Percentiles rank a stretch among this genome's conserved stretches.
Evolutionary conservation across 164 flowering plant genomes (phyloP).

Genomic region (Nelumbo lutea): DNA sequence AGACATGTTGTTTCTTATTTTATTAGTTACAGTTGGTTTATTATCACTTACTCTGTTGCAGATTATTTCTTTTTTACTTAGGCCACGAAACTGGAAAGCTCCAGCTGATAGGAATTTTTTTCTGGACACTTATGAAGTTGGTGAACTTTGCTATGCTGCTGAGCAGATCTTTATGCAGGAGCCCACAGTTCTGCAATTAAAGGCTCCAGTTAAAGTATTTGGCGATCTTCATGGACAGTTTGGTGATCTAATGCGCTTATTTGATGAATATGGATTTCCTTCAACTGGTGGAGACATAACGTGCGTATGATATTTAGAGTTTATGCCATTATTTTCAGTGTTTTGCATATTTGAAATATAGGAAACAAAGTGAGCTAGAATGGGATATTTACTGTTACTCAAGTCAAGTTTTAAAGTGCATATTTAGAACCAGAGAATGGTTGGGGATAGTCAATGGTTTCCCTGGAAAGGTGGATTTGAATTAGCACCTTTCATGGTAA

Average conservation of each 20-base stretch:
- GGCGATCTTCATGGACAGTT: conserved; percentile 99
- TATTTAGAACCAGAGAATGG: too few relatives aligned
- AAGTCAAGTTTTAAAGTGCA: too few relatives aligned
- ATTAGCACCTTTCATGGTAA: too few relatives aligned
- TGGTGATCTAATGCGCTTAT: conserved; percentile 96
- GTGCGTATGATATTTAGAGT: conserved; percentile 37
- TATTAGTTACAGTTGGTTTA: not conserved
- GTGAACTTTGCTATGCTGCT: conserved; percentile 96
- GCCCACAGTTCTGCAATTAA: conserved; percentile 89
- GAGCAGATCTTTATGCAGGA: conserved; percentile 98
- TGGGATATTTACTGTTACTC: too few relatives aligned
- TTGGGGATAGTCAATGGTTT: too few relatives aligned
- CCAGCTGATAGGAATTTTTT: conserved; percentile 80
- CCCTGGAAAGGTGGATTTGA: too few relatives aligned
- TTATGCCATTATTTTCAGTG: not conserved
- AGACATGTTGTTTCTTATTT: not conserved
- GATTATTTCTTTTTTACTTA: conserved; percentile 78
- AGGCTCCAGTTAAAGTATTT: conserved; percentile 94
- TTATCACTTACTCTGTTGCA: conserved; percentile 30
- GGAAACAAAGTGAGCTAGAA: too few relatives aligned
- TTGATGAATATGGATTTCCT: conserved; percentile 99
- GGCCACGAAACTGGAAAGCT: conserved; percentile 93
- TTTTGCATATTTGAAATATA: not conserved
- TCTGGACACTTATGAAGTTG: conserved; percentile 95
- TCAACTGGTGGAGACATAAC: conserved; percentile 96